phyloP scores from a whole-genome alignment of 345 rosid species.

The Dipteronia sinensis region DNA sequence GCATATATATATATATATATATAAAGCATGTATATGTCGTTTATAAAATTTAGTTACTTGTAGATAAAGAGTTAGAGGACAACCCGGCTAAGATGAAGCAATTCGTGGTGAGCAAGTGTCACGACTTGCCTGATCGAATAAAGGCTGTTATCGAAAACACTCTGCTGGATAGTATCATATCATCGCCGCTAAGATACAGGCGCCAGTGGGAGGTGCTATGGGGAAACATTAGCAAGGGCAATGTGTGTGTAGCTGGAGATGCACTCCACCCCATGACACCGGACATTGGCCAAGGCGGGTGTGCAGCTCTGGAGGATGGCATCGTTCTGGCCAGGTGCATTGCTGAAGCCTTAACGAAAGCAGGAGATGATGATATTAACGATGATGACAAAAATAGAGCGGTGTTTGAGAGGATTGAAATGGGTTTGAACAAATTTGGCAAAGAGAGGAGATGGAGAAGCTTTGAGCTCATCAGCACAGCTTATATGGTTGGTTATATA shows the following conservation, averaged over 20 bases:
- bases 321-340: slow-evolving; percentile 67
- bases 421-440: slow-evolving; percentile 47
- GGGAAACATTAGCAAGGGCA: slow-evolving; percentile 61
- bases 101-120: slow-evolving; percentile 44
- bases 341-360: slow-evolving; percentile 38
- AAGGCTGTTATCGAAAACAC: slow-evolving; percentile 42
- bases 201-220: slow-evolving; percentile 62
- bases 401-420: slow-evolving; percentile 38
- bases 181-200: slow-evolving; percentile 39
- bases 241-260: slow-evolving; percentile 68
- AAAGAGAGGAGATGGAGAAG: slow-evolving; percentile 72
- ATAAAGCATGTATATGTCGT: not conserved
- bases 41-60: not conserved
- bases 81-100: slow-evolving; percentile 42
- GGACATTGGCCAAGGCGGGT: slow-evolving; percentile 72
- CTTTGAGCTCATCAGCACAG: slow-evolving; percentile 47
- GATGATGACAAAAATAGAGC: slow-evolving; percentile 17
- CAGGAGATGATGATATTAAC: not conserved
- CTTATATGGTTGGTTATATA: slow-evolving; percentile 53
- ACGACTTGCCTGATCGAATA: slow-evolving; percentile 36
- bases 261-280: slow-evolving; percentile 84
- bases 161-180: slow-evolving; percentile 30
- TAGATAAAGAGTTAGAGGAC: slow-evolving; percentile 30
- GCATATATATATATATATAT: too few species aligned
- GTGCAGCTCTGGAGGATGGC: slow-evolving; percentile 66